Base-by-base conservation (phyloP, 345 rosid species). In the Eutrema yunnanense region DNA sequence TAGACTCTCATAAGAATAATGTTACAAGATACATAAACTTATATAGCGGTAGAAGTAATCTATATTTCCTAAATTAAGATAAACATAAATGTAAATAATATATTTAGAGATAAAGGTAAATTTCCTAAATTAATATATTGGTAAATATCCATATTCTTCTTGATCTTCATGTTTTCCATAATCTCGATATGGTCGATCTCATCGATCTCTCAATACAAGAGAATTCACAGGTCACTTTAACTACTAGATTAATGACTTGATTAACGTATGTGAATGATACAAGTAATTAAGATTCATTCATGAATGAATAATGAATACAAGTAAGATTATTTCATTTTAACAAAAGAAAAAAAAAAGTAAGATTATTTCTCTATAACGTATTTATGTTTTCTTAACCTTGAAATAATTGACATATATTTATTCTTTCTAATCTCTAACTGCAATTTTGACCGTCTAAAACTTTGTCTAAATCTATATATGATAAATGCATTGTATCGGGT, bases 401-500 rank as follows among this genome's bases (percentile, higher is more conserved):
- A 70, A 48, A 38, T 34, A 47, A 6, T 29, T 47, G 19, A 27
- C 63, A 7, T 29, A 50, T 46, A 4, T 59, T 29, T 40, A 41
- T 32, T 41, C 52, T 50, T 61, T 61, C 50, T 40, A 22, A 53
- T 12, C 29, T 19, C 2, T 62, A 30, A 5, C 75, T 51, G 14
- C 52, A 52, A 22, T 33, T 72, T 51, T 62, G 62, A 62, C 75
- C 7, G 26, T 61, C 51, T 37, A 26, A 48, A 38, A 2, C 16
- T 42, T 40, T 27, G 19, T 32, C 30, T 27, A 58, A 22, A 44
- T 69, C 10, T 22, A 22, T 50, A 48, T 8, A 50, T 50, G 50
- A 26, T 50, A 12, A 37, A 65, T 67, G 73, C 73, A 59, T 33
- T 51, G 68, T 38, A 59, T 26, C 62, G 22, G 26, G 36, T 41